phyloP scores from a whole-genome alignment of 2,329 filamentous ascomycete species.

The Hymenoscyphus occultus region DNA sequence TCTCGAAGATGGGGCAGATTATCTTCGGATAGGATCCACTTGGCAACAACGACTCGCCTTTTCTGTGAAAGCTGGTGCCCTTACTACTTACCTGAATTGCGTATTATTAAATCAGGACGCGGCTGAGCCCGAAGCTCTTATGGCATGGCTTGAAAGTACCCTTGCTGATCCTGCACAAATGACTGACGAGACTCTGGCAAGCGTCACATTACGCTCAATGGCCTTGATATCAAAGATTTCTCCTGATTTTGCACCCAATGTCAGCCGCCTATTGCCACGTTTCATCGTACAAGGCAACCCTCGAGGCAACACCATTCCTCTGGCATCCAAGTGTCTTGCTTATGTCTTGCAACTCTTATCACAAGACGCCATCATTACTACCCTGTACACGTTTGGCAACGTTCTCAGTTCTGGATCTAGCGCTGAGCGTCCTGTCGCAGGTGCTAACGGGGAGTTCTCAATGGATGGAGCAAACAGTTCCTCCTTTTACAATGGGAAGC shows the following conservation, averaged over 20 bases:
- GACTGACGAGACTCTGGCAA: slow-evolving; percentile 72
- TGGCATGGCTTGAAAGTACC: slow-evolving; percentile 82
- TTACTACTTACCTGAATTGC: slow-evolving; percentile 85
- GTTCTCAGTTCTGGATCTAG: slow-evolving; percentile 72
- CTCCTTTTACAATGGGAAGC: slow-evolving; percentile 51
- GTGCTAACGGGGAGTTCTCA: slow-evolving; percentile 52
- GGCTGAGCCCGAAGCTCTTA: slow-evolving; percentile 73
- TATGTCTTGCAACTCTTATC: slow-evolving; percentile 78
- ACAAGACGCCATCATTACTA: slow-evolving; percentile 91
- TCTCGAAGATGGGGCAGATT: slow-evolving; percentile 86
- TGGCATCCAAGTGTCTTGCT: slow-evolving; percentile 83
- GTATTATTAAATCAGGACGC: slow-evolving; percentile 76
- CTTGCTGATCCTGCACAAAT: slow-evolving; percentile 79
- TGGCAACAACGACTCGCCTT: slow-evolving; percentile 86
- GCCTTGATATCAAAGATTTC: slow-evolving; percentile 76
- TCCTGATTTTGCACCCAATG: slow-evolving; percentile 66
- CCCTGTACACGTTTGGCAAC: slow-evolving; percentile 94
- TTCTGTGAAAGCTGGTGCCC: slow-evolving; percentile 76
- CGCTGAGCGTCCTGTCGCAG: slow-evolving; percentile 42
- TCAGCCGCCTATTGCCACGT: slow-evolving; percentile 76
- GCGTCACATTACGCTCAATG: slow-evolving; percentile 75
- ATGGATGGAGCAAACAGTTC: slow-evolving; percentile 45
- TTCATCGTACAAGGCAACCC: slow-evolving; percentile 85
- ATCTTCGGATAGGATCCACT: slow-evolving; percentile 77
- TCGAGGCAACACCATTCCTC: slow-evolving; percentile 62